A percentile compares a stretch with the other conserved stretches of the same genome.
Evolutionary conservation across 1,139 yeast species (phyloP).

Genomic region (Scheffersomyces insectosa): DNA sequence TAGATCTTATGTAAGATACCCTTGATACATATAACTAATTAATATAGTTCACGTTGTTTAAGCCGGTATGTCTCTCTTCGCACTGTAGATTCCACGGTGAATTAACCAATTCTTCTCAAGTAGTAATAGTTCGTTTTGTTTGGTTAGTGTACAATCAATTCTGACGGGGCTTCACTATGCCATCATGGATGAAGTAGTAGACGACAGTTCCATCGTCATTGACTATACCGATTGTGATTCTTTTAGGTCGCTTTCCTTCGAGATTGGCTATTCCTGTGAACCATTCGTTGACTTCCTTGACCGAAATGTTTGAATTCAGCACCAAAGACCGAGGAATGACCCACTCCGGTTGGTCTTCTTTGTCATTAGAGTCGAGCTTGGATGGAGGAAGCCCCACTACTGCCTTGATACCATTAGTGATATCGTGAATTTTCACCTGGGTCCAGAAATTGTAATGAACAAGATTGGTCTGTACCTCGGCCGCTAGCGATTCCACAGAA

Average conservation of each 20-base stretch:
- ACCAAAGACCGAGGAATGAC: slow-evolving; percentile 28
- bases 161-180: slow-evolving; percentile 59
- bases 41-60: too few relatives aligned
- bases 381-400: slow-evolving; percentile 34
- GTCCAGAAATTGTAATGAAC: slow-evolving; percentile 58
- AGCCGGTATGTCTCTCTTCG: too few relatives aligned
- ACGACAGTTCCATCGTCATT: slow-evolving; percentile 69
- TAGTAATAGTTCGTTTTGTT: too few relatives aligned
- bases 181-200: slow-evolving; percentile 64
- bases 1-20: too few relatives aligned
- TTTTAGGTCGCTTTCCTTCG: slow-evolving; percentile 24
- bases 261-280: not conserved
- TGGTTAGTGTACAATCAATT: slow-evolving; percentile 25
- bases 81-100: too few relatives aligned
- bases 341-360: slow-evolving; percentile 31
- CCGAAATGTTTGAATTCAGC: slow-evolving; percentile 15
- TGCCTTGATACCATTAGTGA: slow-evolving; percentile 7
- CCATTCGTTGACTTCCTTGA: slow-evolving; percentile 20
- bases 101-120: too few relatives aligned
- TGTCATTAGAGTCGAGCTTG: slow-evolving; percentile 26
- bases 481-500: slow-evolving; percentile 7
- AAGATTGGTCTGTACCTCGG: slow-evolving; percentile 43
- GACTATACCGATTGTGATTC: slow-evolving; percentile 56
- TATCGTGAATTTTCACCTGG: slow-evolving; percentile 28
- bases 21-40: too few relatives aligned